Conservation (phyloP, 345 rosid genomes). For the Physaria fendleri region DNA sequence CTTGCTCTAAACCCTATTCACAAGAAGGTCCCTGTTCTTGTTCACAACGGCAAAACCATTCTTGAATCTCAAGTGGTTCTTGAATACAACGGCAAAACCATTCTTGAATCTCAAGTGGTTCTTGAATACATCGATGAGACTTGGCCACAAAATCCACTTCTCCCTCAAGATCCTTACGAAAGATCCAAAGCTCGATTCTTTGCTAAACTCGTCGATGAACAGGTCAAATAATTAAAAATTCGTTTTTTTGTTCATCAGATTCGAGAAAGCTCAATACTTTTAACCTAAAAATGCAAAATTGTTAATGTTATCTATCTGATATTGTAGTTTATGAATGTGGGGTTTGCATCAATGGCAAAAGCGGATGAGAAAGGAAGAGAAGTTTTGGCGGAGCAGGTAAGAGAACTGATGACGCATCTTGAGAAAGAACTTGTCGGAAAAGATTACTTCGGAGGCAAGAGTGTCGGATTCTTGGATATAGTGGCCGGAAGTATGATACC, state of each 20-base stretch:
- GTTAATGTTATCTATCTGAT: neutral
- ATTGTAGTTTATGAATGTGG: neutral
- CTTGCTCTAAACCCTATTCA: slow-evolving; percentile 36
- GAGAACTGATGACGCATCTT: slow-evolving; percentile 20
- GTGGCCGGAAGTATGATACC: slow-evolving; percentile 25
- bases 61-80: too few relatives aligned
- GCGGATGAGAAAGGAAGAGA: slow-evolving; percentile 21
- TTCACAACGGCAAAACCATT: too few relatives aligned
- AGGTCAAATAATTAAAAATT: slow-evolving; percentile 3
- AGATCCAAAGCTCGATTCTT: slow-evolving; percentile 41
- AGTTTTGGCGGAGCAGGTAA: slow-evolving; percentile 16
- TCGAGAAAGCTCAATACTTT: too few relatives aligned
- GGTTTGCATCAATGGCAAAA: neutral
- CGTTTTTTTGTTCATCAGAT: too few relatives aligned
- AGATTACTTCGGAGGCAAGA: slow-evolving; percentile 36
- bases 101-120: slow-evolving; percentile 34
- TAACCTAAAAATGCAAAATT: too few relatives aligned
- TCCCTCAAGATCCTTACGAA: slow-evolving; percentile 38
- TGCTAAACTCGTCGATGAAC: slow-evolving; percentile 32
- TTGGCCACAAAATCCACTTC: slow-evolving; percentile 35
- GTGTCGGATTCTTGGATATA: slow-evolving; percentile 30
- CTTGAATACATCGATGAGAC: slow-evolving; percentile 47
- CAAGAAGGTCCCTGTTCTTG: slow-evolving; percentile 41
- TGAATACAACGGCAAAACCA: slow-evolving; percentile 37
- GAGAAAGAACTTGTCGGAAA: slow-evolving; percentile 34